A percentile compares a stretch with the other conserved stretches of the same genome.
Conservation (phyloP, 1,139 yeast species). For the Wickerhamomyces sp. region DNA sequence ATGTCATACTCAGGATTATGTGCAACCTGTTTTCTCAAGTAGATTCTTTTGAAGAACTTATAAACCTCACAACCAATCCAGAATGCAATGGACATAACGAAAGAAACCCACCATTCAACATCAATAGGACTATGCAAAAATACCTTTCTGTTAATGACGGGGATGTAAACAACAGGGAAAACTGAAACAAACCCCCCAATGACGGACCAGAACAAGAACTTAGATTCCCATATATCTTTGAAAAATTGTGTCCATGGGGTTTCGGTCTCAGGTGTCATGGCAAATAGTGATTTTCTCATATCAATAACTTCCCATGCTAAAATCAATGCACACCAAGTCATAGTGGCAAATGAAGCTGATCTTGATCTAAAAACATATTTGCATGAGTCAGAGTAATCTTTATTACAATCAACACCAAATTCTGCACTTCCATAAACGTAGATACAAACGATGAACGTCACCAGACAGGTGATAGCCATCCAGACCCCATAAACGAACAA, state of each 20-base stretch:
- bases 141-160: constrained; percentile 76
- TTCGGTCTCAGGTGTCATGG: constrained; percentile 66
- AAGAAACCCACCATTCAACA: constrained; percentile 80
- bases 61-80: constrained; percentile 59
- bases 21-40: constrained; percentile 39
- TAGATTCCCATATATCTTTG: constrained; percentile 68
- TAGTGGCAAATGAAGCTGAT: constrained; percentile 74
- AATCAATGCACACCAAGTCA: constrained; percentile 88
- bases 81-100: constrained; percentile 60
- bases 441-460: constrained; percentile 59
- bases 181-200: constrained; percentile 65
- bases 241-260: constrained; percentile 55
- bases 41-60: constrained; percentile 62
- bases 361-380: constrained; percentile 70
- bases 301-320: constrained; percentile 92
- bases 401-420: constrained; percentile 65
- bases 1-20: constrained; percentile 60
- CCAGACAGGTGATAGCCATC: constrained; percentile 72
- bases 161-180: constrained; percentile 83
- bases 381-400: constrained; percentile 43
- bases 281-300: constrained; percentile 66
- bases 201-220: constrained; percentile 81
- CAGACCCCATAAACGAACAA: constrained; percentile 70
- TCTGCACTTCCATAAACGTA: constrained; percentile 65
- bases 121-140: constrained; percentile 71